phyloP scores from a whole-genome alignment of 768 basidiomycete species.

The Cystobasidium tubakii region DNA sequence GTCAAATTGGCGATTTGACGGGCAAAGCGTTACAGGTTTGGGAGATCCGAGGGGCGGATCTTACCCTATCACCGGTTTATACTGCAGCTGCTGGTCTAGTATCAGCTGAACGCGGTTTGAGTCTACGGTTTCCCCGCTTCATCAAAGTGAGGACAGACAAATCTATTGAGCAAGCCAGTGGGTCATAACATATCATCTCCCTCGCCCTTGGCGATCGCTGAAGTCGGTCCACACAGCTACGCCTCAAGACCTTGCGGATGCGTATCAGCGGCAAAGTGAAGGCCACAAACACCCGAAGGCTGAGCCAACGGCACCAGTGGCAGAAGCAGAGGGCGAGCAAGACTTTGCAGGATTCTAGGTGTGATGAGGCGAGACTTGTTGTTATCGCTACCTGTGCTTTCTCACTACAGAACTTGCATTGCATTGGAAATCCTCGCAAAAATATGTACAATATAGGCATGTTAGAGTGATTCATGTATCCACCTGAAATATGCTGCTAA shows the following conservation, averaged over 20 bases:
- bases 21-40: conserved; percentile 72
- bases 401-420: no score
- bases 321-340: not conserved
- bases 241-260: conserved; percentile 35
- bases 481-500: not conserved
- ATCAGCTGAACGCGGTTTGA: conserved; percentile 63
- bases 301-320: not conserved
- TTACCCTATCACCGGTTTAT: conserved; percentile 65
- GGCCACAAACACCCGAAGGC: conserved; percentile 10
- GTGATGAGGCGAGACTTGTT: not conserved
- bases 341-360: not conserved
- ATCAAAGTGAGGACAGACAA: conserved; percentile 51
- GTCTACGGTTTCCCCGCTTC: conserved; percentile 83
- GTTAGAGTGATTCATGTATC: conserved; percentile 32
- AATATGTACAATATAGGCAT: conserved; percentile 17
- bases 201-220: not conserved
- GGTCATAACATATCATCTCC: not conserved
- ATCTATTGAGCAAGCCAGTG: conserved; percentile 38
- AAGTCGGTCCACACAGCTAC: conserved; percentile 8
- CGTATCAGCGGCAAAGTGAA: conserved; percentile 35
- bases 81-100: conserved; percentile 65
- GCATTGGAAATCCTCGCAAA: not conserved
- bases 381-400: no score
- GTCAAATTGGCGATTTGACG: conserved; percentile 41
- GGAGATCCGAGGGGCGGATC: conserved; percentile 64